phyloP scores from a whole-genome alignment of 257 asterid species.

The Leptodermis oblonga region DNA sequence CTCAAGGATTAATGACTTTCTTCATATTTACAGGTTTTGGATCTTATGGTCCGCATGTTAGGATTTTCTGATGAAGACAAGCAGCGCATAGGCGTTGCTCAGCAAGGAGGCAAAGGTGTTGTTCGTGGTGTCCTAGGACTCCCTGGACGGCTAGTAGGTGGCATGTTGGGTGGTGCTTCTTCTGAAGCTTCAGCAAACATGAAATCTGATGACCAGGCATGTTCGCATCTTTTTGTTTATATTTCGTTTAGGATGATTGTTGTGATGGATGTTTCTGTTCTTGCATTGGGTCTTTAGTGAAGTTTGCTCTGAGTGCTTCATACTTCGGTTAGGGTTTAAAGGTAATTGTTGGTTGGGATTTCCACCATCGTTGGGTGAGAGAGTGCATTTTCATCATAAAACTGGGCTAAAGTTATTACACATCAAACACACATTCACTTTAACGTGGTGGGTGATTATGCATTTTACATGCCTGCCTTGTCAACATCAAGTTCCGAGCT shows the following conservation, averaged over 20 bases:
- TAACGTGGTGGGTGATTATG: too few species aligned
- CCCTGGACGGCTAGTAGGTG: slow-evolving; percentile 95
- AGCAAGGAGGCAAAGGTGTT: slow-evolving; percentile 94
- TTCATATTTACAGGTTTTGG: slow-evolving; percentile 61
- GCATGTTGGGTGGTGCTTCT: slow-evolving; percentile 68
- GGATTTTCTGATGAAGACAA: slow-evolving; percentile 98
- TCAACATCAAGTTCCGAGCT: background rate
- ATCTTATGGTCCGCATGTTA: slow-evolving; percentile 93
- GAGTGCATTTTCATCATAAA: background rate
- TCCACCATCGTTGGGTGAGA: too few species aligned
- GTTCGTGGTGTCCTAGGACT: slow-evolving; percentile 93
- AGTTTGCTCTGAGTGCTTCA: background rate
- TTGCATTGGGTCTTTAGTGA: slow-evolving; percentile 5
- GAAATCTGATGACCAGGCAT: slow-evolving; percentile 81
- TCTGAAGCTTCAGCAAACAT: slow-evolving; percentile 41
- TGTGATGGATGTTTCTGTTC: background rate
- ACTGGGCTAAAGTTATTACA: background rate
- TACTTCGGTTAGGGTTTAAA: background rate
- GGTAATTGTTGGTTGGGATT: background rate
- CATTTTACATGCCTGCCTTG: background rate
- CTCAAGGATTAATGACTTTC: background rate
- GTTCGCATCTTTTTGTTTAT: background rate
- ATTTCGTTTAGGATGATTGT: background rate
- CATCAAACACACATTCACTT: too few species aligned
- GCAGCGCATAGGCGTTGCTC: slow-evolving; percentile 85